Conservation (phyloP, 768 basidiomycete genomes). For the Imleria badia region DNA sequence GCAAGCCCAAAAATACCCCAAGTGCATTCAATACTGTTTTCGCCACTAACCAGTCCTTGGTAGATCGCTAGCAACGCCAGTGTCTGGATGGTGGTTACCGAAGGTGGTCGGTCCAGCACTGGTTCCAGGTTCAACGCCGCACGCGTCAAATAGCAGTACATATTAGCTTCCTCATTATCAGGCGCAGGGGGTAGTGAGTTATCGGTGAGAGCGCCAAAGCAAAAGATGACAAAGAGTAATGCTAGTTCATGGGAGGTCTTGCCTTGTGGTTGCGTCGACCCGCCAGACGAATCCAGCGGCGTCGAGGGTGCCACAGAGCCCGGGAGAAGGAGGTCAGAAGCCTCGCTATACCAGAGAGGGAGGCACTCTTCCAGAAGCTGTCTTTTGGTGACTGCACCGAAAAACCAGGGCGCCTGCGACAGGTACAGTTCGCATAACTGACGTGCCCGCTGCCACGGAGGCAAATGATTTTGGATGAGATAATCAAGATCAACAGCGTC, state of each 20-base stretch:
- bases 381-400: conserved; percentile 61
- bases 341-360: conserved; percentile 65
- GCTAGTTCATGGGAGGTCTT: conserved; percentile 59
- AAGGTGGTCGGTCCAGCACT: conserved; percentile 66
- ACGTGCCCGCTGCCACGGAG: conserved; percentile 55
- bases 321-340: conserved; percentile 27
- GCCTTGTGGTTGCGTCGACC: conserved; percentile 11
- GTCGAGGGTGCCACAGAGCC: conserved; percentile 26
- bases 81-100: conserved; percentile 68
- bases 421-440: conserved; percentile 68
- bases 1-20: conserved; percentile 68
- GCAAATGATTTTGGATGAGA: conserved; percentile 51
- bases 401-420: conserved; percentile 80
- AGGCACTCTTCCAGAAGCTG: conserved; percentile 66
- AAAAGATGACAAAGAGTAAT: conserved; percentile 60
- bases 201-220: conserved; percentile 62
- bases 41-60: conserved; percentile 63
- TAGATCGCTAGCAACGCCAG: conserved; percentile 69
- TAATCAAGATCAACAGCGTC: conserved; percentile 42
- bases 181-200: conserved; percentile 49
- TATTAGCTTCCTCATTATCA: conserved; percentile 51
- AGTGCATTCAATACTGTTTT: conserved; percentile 68
- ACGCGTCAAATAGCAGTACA: conserved; percentile 60
- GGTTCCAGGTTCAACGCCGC: conserved; percentile 67
- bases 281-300: conserved; percentile 3